phyloP scores from a whole-genome alignment of 306 rosid genomes.

The Citrullus amarus region DNA sequence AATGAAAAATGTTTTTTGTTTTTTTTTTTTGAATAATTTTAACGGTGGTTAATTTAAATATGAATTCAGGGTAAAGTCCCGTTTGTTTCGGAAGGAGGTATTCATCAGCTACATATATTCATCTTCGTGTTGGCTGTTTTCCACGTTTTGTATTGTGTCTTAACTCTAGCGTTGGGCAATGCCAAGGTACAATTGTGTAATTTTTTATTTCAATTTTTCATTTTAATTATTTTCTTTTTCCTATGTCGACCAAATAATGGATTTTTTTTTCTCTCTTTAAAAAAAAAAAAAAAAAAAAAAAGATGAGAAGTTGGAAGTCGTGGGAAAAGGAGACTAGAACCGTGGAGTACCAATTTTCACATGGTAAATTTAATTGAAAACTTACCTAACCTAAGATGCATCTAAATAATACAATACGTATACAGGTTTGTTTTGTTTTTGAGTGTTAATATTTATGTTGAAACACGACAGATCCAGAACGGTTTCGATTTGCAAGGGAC shows the following conservation, averaged over 20 bases:
- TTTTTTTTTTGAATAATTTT: no score
- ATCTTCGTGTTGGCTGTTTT: conserved; percentile 68
- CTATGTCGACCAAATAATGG: not conserved
- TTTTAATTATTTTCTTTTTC: no score
- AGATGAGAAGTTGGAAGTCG: conserved; percentile 87
- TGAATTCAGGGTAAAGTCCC: conserved; percentile 40
- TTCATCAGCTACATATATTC: conserved; percentile 81
- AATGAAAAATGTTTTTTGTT: no score
- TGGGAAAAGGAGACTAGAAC: conserved; percentile 92
- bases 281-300: not conserved
- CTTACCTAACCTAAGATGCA: no score
- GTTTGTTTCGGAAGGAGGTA: conserved; percentile 53
- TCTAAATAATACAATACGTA: no score
- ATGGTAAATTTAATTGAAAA: conserved; percentile 32
- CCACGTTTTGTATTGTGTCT: conserved; percentile 63
- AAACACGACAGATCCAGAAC: conserved; percentile 57
- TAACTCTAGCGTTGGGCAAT: conserved; percentile 57
- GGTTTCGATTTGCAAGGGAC: conserved; percentile 81
- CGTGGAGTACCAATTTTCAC: conserved; percentile 64
- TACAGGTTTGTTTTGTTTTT: not conserved
- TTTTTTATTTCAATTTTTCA: not conserved
- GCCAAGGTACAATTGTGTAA: conserved; percentile 35
- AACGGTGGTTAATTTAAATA: not conserved
- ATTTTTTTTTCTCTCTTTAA: no score
- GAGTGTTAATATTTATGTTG: not conserved